A percentile compares a stretch with the other conserved stretches of the same genome.
phyloP scores from a whole-genome alignment of 2,329 filamentous ascomycete genomes.

The Alternaria arborescens region DNA sequence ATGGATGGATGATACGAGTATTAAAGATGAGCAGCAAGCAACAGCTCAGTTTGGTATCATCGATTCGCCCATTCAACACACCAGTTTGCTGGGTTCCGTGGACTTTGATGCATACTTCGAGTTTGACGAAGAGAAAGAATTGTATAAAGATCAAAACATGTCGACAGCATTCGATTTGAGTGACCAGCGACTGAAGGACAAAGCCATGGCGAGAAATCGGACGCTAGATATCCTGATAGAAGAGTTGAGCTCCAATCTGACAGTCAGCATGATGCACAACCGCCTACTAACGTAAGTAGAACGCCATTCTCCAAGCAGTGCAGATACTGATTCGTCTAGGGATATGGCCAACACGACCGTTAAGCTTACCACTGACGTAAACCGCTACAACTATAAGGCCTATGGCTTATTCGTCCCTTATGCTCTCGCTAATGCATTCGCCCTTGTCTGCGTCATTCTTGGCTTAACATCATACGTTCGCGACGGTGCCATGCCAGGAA shows the following conservation, averaged over 20 bases:
- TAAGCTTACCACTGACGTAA: neutral
- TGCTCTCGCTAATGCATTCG: constrained; percentile 17
- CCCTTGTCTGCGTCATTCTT: constrained; percentile 12
- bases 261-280: constrained; percentile 3
- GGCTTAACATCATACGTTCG: neutral
- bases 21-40: neutral
- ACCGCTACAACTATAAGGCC: neutral
- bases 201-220: neutral
- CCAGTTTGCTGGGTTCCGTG: neutral
- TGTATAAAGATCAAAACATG: constrained; percentile 1
- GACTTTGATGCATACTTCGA: neutral
- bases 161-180: neutral
- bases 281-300: neutral
- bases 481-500: constrained; percentile 21
- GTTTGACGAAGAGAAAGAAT: neutral
- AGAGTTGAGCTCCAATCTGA: neutral
- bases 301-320: too few relatives aligned
- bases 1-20: constrained; percentile 14
- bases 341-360: neutral
- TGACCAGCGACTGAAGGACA: neutral
- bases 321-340: neutral
- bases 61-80: neutral
- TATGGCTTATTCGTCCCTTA: constrained; percentile 3
- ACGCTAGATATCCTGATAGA: neutral
- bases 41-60: constrained; percentile 1